Evolutionary conservation across 768 basidiomycete genomes (phyloP).

Genomic region (Termitomyces sp.): DNA sequence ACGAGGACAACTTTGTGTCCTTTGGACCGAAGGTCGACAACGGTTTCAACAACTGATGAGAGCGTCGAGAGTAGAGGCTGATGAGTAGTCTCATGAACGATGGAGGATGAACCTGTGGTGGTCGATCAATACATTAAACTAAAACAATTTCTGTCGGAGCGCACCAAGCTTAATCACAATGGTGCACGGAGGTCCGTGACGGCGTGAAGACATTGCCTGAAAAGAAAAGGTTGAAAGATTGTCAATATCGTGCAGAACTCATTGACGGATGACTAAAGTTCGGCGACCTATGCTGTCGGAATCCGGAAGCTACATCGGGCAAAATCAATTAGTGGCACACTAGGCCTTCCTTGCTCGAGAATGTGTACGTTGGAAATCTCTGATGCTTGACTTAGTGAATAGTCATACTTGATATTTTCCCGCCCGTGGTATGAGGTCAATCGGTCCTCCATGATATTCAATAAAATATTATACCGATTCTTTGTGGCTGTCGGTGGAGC

Average conservation of each 20-base stretch:
- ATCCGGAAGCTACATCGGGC: not conserved
- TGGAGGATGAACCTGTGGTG: constrained; percentile 82
- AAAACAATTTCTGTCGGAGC: constrained; percentile 4
- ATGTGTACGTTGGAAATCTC: constrained; percentile 12
- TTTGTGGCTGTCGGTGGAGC: not conserved
- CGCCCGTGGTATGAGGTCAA: not conserved
- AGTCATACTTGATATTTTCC: not conserved
- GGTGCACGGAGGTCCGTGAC: constrained; percentile 41
- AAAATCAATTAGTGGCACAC: no score
- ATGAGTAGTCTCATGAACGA: constrained; percentile 92
- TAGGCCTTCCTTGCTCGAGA: constrained; percentile 1
- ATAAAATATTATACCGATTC: not conserved
- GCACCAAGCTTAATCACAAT: constrained; percentile 86
- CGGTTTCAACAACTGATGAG: constrained; percentile 90
- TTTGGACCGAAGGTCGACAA: constrained; percentile 64
- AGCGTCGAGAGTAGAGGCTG: constrained; percentile 88
- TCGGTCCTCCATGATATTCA: not conserved
- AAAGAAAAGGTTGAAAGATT: not conserved
- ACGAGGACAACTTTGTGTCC: constrained; percentile 96
- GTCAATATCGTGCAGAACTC: not conserved
- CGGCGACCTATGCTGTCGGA: not conserved
- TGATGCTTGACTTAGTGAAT: not conserved
- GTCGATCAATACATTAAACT: not conserved
- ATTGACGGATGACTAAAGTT: not conserved
- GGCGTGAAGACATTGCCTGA: constrained; percentile 17